A percentile compares a stretch with the other conserved stretches of the same genome.
Conservation (phyloP, 169 alveolate species). For the Cryptosporidium tyzzeri region DNA sequence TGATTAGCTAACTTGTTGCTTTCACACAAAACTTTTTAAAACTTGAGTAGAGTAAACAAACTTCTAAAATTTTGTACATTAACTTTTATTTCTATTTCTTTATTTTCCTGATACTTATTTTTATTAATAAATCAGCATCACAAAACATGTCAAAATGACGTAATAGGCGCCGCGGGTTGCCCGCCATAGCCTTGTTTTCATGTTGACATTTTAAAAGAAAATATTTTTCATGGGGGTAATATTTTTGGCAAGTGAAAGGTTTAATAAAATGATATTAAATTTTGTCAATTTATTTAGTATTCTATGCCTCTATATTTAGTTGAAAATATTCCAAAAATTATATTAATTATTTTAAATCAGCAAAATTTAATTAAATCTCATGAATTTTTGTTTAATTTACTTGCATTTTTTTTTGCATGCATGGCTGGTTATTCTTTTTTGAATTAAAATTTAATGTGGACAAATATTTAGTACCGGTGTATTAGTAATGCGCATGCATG, state of each 20-base stretch:
- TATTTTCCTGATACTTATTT: background rate
- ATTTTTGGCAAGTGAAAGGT: background rate
- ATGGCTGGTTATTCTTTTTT: background rate
- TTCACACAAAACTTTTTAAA: background rate
- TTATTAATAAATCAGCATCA: conserved; percentile 12
- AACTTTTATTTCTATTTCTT: background rate
- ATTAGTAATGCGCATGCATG: conserved; percentile 31
- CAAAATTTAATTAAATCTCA: background rate
- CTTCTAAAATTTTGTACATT: background rate
- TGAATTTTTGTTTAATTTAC: background rate
- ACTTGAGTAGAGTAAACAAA: background rate
- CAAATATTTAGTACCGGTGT: conserved; percentile 20
- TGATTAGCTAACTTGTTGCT: background rate
- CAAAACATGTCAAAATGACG: conserved; percentile 54
- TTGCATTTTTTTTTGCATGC: conserved; percentile 8
- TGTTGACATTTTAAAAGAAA: background rate
- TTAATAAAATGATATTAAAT: background rate
- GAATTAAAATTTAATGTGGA: background rate
- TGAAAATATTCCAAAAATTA: background rate
- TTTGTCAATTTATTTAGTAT: background rate
- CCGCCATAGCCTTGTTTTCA: conserved; percentile 11
- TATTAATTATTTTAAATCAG: background rate
- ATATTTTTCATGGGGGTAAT: background rate
- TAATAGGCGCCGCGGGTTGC: background rate
- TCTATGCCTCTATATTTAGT: background rate